Base-by-base conservation (phyloP, 192 early-diverging fungal species). In the Linderina pennispora region DNA sequence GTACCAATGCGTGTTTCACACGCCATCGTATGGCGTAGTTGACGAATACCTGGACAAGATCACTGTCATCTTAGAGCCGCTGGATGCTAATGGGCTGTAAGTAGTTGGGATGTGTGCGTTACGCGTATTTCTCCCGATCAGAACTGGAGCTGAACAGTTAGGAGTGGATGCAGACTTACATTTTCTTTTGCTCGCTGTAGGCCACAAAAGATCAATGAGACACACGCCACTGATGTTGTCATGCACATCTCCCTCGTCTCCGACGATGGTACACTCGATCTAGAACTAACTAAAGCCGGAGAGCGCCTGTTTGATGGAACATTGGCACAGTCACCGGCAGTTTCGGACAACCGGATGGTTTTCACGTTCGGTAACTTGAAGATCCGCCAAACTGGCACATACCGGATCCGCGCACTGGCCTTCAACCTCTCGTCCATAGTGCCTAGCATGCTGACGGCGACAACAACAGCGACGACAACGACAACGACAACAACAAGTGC, bases 81-180 rank as follows among this genome's bases (percentile, higher is more conserved):
- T 60, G 11, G 62, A 72, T 44, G 14, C 40, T 6, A 22, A 65
- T 18, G 68, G 68, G 57, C 49, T 25, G 68, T 72, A 65, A 72
- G 68, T 60, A 25, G 5, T 11, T 11, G 5, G 6, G 28, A n/a
- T n/a, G n/a, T n/a, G n/a, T n/a, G n/a, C n/a, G n/a, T n/a, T n/a
- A n/a, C n/a, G n/a, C n/a, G n/a, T n/a, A n/a, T n/a, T n/a, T n/a
- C n/a, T n/a, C n/a, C n/a, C n/a, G n/a, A n/a, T n/a, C n/a, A n/a
- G n/a, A n/a, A n/a, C n/a, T n/a, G n/a, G n/a, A n/a, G n/a, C n/a
- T n/a, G n/a, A n/a, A n/a, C n/a, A n/a, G n/a, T n/a, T n/a, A n/a
- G n/a, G n/a, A n/a, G n/a, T n/a, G n/a, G n/a, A n/a, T n/a, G n/a
- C 46, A 36, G 4, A 26, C n/a, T 14, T n/a, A 25, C 36, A 23